These are phyloP conservation scores for Pinus albicaulis DNA, from an alignment of 75 land plant species.

Conservation along the genomic window DNA sequence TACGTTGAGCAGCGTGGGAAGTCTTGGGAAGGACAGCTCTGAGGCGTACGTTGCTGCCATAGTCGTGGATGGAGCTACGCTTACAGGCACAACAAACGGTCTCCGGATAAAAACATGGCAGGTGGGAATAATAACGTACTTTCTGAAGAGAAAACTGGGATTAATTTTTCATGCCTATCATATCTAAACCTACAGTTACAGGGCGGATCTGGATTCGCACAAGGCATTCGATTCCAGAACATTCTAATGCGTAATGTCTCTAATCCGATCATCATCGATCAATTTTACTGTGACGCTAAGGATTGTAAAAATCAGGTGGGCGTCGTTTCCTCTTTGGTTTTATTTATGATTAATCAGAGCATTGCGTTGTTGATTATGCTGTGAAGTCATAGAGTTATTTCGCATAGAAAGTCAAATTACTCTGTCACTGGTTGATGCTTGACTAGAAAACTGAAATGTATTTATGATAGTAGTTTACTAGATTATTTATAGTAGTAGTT, in stretches of 20 bases:
- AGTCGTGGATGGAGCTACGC: slow-evolving; percentile 46
- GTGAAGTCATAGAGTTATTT: background rate
- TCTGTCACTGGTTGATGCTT: no score
- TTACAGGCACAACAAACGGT: slow-evolving; percentile 74
- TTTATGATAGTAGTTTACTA: no score
- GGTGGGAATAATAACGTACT: slow-evolving; percentile 23
- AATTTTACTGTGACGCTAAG: slow-evolving; percentile 53
- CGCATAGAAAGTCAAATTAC: no score
- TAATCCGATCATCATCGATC: slow-evolving; percentile 59
- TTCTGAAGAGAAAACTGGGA: no score
- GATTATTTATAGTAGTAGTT: no score
- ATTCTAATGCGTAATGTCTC: slow-evolving; percentile 42
- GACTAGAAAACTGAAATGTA: no score
- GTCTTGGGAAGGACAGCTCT: slow-evolving; percentile 77
- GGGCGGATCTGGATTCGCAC: slow-evolving; percentile 59
- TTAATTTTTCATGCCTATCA: no score
- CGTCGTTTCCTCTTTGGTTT: background rate
- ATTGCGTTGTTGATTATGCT: background rate
- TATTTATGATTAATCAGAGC: background rate
- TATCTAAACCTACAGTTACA: slow-evolving; percentile 1
- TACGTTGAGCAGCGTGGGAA: slow-evolving; percentile 62
- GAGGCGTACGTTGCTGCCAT: slow-evolving; percentile 53
- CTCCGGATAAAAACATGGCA: slow-evolving; percentile 94
- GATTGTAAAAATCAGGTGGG: slow-evolving; percentile 45
- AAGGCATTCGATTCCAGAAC: slow-evolving; percentile 39